These are phyloP conservation scores for Cutaneotrichosporon dermatis DNA, from an alignment of 1,284 basidiomycete genomes.

Conservation along the genomic window DNA sequence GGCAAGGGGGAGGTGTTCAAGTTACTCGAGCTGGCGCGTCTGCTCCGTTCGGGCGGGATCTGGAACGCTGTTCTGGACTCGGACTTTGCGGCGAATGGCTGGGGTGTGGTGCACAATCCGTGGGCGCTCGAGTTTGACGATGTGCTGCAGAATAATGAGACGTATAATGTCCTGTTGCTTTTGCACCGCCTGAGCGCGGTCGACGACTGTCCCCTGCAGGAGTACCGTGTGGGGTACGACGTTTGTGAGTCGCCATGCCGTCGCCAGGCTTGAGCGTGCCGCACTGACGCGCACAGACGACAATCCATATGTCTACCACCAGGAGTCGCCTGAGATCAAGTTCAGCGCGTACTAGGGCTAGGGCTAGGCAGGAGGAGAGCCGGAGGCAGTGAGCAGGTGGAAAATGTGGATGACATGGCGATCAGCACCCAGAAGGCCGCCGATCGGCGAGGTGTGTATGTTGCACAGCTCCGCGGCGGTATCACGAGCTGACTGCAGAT, in stretches of 20 bases:
- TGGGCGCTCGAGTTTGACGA: not conserved
- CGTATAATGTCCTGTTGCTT: not conserved
- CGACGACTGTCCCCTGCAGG: not conserved
- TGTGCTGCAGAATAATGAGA: not conserved
- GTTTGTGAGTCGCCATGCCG: not conserved
- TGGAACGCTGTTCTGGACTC: slow-evolving; percentile 1
- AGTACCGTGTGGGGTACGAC: slow-evolving; percentile 3
- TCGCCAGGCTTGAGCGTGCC: not conserved
- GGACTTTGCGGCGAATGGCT: not conserved
- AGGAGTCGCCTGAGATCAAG: not conserved
- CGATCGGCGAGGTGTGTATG: too few relatives aligned
- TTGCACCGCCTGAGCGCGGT: not conserved
- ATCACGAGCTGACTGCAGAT: too few relatives aligned
- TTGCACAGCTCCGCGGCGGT: too few relatives aligned
- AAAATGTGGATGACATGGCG: not conserved
- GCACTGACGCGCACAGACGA: not conserved
- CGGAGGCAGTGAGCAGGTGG: too few relatives aligned
- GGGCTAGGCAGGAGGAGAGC: too few relatives aligned
- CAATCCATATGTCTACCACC: slow-evolving; percentile 2
- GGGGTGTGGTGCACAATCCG: not conserved
- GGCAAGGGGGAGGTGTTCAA: not conserved
- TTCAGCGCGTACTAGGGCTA: not conserved
- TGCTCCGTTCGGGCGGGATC: not conserved
- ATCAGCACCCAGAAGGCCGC: too few relatives aligned
- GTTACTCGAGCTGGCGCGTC: not conserved